Evolutionary conservation across 768 basidiomycete species (phyloP), one percentile per base, ranked within the genome.

Genomic region (Fistulinella prunicolor): DNA sequence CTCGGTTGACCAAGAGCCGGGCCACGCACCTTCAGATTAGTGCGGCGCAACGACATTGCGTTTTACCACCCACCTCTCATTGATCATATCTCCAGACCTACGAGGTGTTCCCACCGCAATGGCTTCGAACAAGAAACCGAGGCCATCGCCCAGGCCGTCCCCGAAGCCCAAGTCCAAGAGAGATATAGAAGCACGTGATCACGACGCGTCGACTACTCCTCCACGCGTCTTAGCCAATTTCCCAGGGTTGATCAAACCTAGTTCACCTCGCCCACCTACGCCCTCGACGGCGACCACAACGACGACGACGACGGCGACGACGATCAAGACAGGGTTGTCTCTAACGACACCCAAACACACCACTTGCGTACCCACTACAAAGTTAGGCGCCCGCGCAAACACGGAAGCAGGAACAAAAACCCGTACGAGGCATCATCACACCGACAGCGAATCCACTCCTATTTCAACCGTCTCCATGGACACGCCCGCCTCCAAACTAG

Each of bases 401-500:
- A 1, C 30, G 16, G 42, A 6, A 34, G 10, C 34, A 16, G 38
- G 23, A 17, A 41, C 42, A 28, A 51, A 40, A 28, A 49, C 14
- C 13, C 32, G 22, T 19, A 39, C 16, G 5, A 44, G 1, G 23
- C 45, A 47, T 47, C 42, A 30, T 13, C 34, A 23, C 22, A 35
- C 17, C 39, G 9, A 48, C 17, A 54, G 34, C 48, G 37, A 50
- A 35, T 12, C 35, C 12, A 7, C 6, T 6, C 10, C 26, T 10
- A 28, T 10, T 6, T 28, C 40, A 17, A 29, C 12, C 12, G 52
- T 35, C 21, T 19, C 45, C 37, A 50, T 49, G 21, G 47, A 57
- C n/a, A 54, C 59, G 2, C 59, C 65, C 10, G 61, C 70, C 12
- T 66, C 67, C 17, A 79, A 67, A 51, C 61, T 72, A 32, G 60